Evolutionary conservation across 768 basidiomycete species (phyloP).

Genomic region (Podaxis sp.): DNA sequence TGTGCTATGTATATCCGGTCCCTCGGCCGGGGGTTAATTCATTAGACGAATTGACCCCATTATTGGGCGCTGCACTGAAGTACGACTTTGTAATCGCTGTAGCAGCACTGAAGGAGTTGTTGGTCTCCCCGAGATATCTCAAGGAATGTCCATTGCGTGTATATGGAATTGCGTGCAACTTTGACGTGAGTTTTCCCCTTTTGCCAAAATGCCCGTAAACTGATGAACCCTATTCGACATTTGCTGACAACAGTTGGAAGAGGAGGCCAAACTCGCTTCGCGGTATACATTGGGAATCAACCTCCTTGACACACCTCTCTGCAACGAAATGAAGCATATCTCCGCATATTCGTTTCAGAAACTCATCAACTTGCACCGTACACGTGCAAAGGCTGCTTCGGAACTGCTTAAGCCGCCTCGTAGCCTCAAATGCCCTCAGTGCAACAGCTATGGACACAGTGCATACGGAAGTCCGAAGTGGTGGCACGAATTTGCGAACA

Average conservation of each 20-base stretch:
- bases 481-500: conserved; percentile 61
- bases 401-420: conserved; percentile 36
- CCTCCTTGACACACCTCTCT: conserved; percentile 51
- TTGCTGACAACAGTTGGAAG: conserved; percentile 34
- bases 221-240: neutral
- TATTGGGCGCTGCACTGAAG: conserved; percentile 54
- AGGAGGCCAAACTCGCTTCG: conserved; percentile 61
- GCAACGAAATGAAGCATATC: conserved; percentile 61
- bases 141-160: conserved; percentile 53
- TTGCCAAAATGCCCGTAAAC: neutral
- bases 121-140: conserved; percentile 51
- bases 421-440: conserved; percentile 57
- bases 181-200: conserved; percentile 26
- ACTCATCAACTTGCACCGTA: conserved; percentile 57
- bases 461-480: conserved; percentile 56
- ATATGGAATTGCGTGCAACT: conserved; percentile 67
- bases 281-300: conserved; percentile 48
- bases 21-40: conserved; percentile 46
- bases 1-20: conserved; percentile 61
- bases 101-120: conserved; percentile 40
- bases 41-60: conserved; percentile 47
- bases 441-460: conserved; percentile 46
- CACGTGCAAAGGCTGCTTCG: conserved; percentile 45
- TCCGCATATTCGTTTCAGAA: conserved; percentile 64
- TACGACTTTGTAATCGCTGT: conserved; percentile 55